These are phyloP conservation scores for Knufia petricola DNA, from an alignment of 2,329 filamentous ascomycete genomes.

Conservation along the genomic window DNA sequence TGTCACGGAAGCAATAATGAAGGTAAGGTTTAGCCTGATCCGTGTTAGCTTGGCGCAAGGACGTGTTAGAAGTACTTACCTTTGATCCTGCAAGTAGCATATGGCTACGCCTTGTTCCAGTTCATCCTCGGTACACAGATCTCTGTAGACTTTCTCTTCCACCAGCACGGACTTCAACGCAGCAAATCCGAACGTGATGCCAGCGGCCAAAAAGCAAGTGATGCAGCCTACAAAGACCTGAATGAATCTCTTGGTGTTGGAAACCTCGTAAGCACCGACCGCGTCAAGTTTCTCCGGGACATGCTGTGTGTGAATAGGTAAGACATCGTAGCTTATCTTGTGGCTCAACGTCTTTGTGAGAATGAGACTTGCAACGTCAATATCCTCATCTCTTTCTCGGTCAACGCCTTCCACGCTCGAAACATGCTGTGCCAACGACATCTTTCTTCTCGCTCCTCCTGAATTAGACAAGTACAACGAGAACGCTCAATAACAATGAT, in stretches of 20 bases:
- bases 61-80: conserved; percentile 26
- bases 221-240: conserved; percentile 58
- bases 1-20: conserved; percentile 76
- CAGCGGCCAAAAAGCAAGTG: conserved; percentile 69
- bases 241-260: conserved; percentile 32
- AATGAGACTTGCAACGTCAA: conserved; percentile 12
- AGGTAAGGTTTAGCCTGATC: conserved; percentile 69
- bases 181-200: conserved; percentile 74
- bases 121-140: conserved; percentile 49
- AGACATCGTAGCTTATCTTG: conserved; percentile 40
- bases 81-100: conserved; percentile 48
- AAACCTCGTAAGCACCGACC: conserved; percentile 42
- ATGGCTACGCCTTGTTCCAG: conserved; percentile 39
- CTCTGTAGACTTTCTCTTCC: conserved; percentile 60
- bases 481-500: not conserved
- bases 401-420: conserved; percentile 42
- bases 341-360: conserved; percentile 28
- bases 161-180: conserved; percentile 74
- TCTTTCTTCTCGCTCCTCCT: conserved; percentile 18
- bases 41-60: not conserved
- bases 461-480: not conserved
- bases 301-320: conserved; percentile 31
- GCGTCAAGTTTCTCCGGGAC: conserved; percentile 34
- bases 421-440: conserved; percentile 46
- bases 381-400: conserved; percentile 29